Evolutionary conservation across 2,329 filamentous ascomycete genomes (phyloP), one percentile per base, ranked within the genome.

Genomic region (Didymellaceae sp.): DNA sequence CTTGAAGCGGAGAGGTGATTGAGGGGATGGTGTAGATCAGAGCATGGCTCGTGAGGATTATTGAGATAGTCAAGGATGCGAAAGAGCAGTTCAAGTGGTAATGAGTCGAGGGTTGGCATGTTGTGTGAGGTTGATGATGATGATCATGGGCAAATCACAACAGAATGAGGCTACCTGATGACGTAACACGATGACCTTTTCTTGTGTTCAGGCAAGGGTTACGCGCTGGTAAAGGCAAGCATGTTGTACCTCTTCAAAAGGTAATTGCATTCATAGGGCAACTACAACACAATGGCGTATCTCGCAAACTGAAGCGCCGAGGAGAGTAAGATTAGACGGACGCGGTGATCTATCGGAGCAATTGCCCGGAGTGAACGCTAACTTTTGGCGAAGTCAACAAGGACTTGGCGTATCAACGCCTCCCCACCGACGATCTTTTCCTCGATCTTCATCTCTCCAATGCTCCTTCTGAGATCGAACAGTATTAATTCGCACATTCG

Each of bases 31-130:
- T 37, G 20, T 0, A 25, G 13, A 9, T 37, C 18, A 3, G 42
- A 40, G 1, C 25, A 50, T 14, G 51, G 42, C 21, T 48, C 26
- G 17, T 40, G 17, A 1, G 59, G 45, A 3, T 59, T 54, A 0
- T 47, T 49, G 21, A 53, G 32, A 43, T 52, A 68, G 30, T 59
- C 61, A 37, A 72, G 57, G 33, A 72, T 57, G 16, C 54, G 51
- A 40, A 66, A 67, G 17, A 70, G 57, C 7, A 71, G 54, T 33
- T 71, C 68, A 0, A 61, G 56, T 0, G 68, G 67, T 2, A 72
- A 53, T 1, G 52, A 49, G 6, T 63, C 56, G 21, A 72, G 57
- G 1, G 48, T 24, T 1, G 50, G 9, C 60, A 62, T 65, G 10
- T 7, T 54, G 40, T 31, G 16, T 14, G 18, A 14, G 10, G 10